Base-by-base conservation (phyloP, 441 rosid genomes). In the Breynia disticha region DNA sequence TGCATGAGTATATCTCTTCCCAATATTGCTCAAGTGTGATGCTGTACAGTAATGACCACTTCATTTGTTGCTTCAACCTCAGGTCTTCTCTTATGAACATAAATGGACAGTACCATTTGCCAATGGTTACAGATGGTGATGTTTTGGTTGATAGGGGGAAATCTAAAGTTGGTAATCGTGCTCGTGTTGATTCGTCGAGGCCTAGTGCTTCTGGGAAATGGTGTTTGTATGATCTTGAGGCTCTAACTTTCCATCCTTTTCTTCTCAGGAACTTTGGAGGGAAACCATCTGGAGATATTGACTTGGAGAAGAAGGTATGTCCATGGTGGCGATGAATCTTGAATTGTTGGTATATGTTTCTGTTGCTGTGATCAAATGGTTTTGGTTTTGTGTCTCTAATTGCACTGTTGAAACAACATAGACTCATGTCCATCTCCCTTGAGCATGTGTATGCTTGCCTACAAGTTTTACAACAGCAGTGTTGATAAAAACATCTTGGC, bases 31-130 rank as follows among this genome's bases (percentile, higher is more conserved):
- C 77, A 0, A 83, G 84, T 38, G 77, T 72, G 76, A 77, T 77
- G 49, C 66, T 61, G 18, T 83, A 77, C 46, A 71, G 70, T 61
- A 63, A 52, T 3, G 90, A 67, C 11, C 5, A 44, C 41, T 54
- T 66, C 52, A 73, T 52, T 21, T 76, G 83, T 20, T 77, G 64
- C 55, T 69, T 74, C 8, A 61, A 52, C 2, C 37, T 47, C 51
- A 19, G 37, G 48, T 45, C 57, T 19, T 85, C 87, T 22, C 56
- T 76, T 18, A 82, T 52, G 20, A 80, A 80, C 65, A 85, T 50
- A 65, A 80, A 85, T 17, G 84, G 95, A 13, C 75, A 80, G 41
- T 77, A 80, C 95, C 90, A 85, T 47, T 63, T 71, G 13, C 90
- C 95, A 7, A 77, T 73, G 1, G 52, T 46, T 7, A 70, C 54